These are phyloP conservation scores for Pochonia chlamydosporia DNA, from an alignment of 2,329 filamentous ascomycete species.

Conservation along the genomic window DNA sequence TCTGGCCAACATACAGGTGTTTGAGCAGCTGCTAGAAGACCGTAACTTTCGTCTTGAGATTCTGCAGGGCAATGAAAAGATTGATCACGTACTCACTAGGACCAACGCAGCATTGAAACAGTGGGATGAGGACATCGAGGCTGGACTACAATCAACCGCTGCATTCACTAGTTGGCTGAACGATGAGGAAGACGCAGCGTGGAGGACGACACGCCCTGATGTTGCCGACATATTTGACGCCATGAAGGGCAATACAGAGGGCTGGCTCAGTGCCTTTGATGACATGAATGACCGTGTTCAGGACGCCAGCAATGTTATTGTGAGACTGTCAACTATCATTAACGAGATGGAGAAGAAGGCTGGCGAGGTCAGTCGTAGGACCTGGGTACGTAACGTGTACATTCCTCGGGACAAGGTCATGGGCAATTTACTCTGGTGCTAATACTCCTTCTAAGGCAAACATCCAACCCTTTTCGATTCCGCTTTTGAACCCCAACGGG, in stretches of 20 bases:
- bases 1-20: constrained; percentile 73
- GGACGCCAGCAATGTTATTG: constrained; percentile 62
- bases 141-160: constrained; percentile 69
- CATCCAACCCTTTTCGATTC: constrained; percentile 15
- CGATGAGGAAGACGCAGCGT: constrained; percentile 55
- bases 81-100: constrained; percentile 80
- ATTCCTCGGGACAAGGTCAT: not conserved
- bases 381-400: constrained; percentile 50
- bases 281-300: constrained; percentile 69
- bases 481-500: constrained; percentile 3
- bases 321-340: constrained; percentile 69
- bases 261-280: constrained; percentile 77
- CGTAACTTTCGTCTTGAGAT: constrained; percentile 76
- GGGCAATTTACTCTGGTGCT: not conserved
- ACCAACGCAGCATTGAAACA: constrained; percentile 73
- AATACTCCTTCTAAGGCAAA: constrained; percentile 11
- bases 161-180: constrained; percentile 73
- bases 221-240: constrained; percentile 72
- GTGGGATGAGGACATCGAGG: constrained; percentile 69
- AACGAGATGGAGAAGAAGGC: constrained; percentile 82
- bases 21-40: constrained; percentile 84
- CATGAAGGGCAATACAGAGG: constrained; percentile 89
- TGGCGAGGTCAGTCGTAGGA: constrained; percentile 74
- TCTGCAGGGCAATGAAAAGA: constrained; percentile 80
- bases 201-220: constrained; percentile 55